Evolutionary conservation across 75 land plant genomes (phyloP), one percentile per base, ranked within the genome.

Genomic region (Selaginella tamariscina): DNA sequence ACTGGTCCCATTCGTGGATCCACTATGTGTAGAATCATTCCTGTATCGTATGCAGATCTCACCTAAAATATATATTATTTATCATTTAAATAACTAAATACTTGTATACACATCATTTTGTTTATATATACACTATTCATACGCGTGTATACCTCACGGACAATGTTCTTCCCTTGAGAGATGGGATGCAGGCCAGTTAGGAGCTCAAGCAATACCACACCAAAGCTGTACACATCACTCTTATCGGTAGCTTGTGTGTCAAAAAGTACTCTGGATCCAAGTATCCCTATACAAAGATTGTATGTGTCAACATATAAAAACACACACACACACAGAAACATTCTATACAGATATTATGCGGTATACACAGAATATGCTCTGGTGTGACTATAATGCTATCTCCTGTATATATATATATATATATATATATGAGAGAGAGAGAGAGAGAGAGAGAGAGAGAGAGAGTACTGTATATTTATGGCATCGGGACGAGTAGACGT

Each of bases 161-260:
- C 98, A 68, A 93, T 71, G 66, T 93, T 93, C 68, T 83, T 93
- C 27, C 98, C 98, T 68, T 84, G 72, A 2, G 73, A 71, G 27
- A 89, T 93, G 23, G 98, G 86, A 0, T 77, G 84, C 96, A 89
- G 86, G 2, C 91, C 90, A 0, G 98, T 93, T 55, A 93, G 69
- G 32, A 93, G 82, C 71, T 93, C 90, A 21, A 93, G 78, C 32
- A 93, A 71, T 15, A 93, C 98, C 44, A 93, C 84, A 15, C 98
- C 96, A 66, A 93, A 88, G 73, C 98, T 93, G 59, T 93, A 93
- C 28, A 93, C 98, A 72, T 93, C 97, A 78, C 97, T 92, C 77
- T 92, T 92, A 68, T 92, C 97, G 0, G 97, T 92, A 92, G 74
- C 64, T 88, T 79, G 33, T 78, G 87, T 0, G 94, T 92, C 28